These are phyloP conservation scores for Fonsecaea pedrosoi DNA, from an alignment of 2,329 filamentous ascomycete species.

Conservation along the genomic window DNA sequence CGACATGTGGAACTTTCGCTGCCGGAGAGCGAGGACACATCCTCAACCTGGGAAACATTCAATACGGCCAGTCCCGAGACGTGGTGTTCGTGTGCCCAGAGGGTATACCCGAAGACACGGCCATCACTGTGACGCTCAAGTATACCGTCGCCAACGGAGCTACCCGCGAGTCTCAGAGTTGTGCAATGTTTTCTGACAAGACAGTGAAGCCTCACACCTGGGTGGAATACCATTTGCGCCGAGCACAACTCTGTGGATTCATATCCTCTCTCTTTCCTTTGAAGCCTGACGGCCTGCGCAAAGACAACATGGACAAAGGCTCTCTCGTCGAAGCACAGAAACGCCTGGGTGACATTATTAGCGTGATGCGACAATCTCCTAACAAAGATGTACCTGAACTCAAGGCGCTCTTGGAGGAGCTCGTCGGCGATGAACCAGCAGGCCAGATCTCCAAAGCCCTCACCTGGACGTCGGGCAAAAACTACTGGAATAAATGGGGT, in stretches of 20 bases:
- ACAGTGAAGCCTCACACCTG: constrained; percentile 15
- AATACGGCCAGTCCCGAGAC: constrained; percentile 67
- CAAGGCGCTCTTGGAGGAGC: constrained; percentile 55
- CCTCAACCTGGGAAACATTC: constrained; percentile 56
- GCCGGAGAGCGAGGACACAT: constrained; percentile 13
- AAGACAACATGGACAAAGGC: constrained; percentile 10
- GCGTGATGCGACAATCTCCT: constrained; percentile 18
- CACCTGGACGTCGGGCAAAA: constrained; percentile 1
- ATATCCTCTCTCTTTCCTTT: constrained; percentile 56
- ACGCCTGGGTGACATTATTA: constrained; percentile 13
- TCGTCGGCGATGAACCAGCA: constrained; percentile 51
- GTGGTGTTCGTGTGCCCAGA: constrained; percentile 52
- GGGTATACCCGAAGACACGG: constrained; percentile 28
- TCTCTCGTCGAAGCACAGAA: constrained; percentile 14
- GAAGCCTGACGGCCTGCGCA: constrained; percentile 49
- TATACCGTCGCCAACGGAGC: constrained; percentile 36
- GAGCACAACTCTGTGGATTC: constrained; percentile 59
- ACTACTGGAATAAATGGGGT: constrained; percentile 61
- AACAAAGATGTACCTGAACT: constrained; percentile 18
- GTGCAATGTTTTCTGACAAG: constrained; percentile 14
- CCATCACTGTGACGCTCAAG: constrained; percentile 42
- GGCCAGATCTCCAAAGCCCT: constrained; percentile 37
- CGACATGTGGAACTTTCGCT: constrained; percentile 4
- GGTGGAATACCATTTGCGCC: constrained; percentile 60
- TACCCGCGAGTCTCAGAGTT: constrained; percentile 8